phyloP scores from a whole-genome alignment of 352 stramenopile genomes.

The Bremia lactucae region DNA sequence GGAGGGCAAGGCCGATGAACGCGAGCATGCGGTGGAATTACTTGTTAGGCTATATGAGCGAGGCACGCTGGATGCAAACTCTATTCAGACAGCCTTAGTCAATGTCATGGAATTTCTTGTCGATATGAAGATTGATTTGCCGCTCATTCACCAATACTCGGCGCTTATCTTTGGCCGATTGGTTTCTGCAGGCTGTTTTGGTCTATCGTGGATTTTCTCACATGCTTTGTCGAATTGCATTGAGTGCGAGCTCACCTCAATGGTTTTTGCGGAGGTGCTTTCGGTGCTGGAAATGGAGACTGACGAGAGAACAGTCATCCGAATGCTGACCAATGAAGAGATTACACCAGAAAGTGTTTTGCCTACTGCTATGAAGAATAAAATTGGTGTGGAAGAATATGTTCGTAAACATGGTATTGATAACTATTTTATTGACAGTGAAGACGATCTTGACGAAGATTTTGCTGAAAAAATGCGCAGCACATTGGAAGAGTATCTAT shows the following conservation, averaged over 20 bases:
- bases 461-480: constrained; percentile 50
- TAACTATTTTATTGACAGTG: constrained; percentile 52
- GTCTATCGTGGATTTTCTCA: constrained; percentile 71
- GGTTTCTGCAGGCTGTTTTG: constrained; percentile 71
- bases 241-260: constrained; percentile 49
- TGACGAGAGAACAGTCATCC: constrained; percentile 46
- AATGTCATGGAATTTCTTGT: constrained; percentile 77
- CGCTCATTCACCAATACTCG: constrained; percentile 71
- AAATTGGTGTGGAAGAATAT: constrained; percentile 41
- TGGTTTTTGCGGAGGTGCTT: constrained; percentile 65
- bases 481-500: constrained; percentile 71
- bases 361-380: constrained; percentile 30
- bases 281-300: constrained; percentile 65
- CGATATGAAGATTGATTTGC: constrained; percentile 80
- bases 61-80: constrained; percentile 48
- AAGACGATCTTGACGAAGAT: constrained; percentile 53
- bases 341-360: constrained; percentile 43
- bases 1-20: constrained; percentile 64
- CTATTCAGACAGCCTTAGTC: constrained; percentile 57
- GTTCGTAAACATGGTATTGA: constrained; percentile 54
- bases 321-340: constrained; percentile 76
- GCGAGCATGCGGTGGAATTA: constrained; percentile 57
- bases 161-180: constrained; percentile 63
- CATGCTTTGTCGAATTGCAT: constrained; percentile 39
- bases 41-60: constrained; percentile 69